Evolutionary conservation across 768 basidiomycete genomes (phyloP), one percentile per base, ranked within the genome.

Genomic region (Lactifluus hygrophoroides): DNA sequence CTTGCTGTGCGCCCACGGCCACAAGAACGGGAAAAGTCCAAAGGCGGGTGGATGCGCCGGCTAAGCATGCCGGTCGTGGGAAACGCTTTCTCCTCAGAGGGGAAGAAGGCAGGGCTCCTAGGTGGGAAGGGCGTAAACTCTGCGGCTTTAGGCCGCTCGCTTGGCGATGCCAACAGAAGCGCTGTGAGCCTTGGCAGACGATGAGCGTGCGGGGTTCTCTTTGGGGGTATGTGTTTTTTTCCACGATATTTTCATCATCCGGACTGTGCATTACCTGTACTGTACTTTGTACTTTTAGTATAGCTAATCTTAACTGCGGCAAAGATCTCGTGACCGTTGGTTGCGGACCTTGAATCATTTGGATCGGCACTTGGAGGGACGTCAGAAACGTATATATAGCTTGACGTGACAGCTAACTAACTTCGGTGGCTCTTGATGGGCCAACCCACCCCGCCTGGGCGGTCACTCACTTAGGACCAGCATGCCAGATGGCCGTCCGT

Each of bases 11-110:
- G 74, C 11, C 74, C 75, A 27, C 75, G 75, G 16, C 74, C 76
- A 25, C 74, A 74, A 16, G 73, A 74, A n/a, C 79, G 77, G 30
- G 68, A 77, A 43, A 79, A 82, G 53, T 84, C 84, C 64, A 75
- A 82, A 9, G 85, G 79, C 57, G 80, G 85, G 0, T 90, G 88
- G 88, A 86, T 90, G 61, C 74, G 87, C 21, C 74, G 87, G 54
- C 68, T 90, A 57, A 90, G 88, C 64, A 87, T 90, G 85, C 87
- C 87, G 1, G 77, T 76, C 5, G 73, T 80, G n/a, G 61, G 65
- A 43, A 75, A 76, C 46, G 80, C 82, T 35, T 83, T 88, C 66
- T 78, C 76, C 6, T 71, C 80, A 25, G 85, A 86, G 50, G 75
- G 77, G 51, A 80, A 78, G 72, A 77, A 75, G 64, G 67, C n/a